Base-by-base conservation (phyloP, 106 monocot genomes). In the Dendrobium nobile region DNA sequence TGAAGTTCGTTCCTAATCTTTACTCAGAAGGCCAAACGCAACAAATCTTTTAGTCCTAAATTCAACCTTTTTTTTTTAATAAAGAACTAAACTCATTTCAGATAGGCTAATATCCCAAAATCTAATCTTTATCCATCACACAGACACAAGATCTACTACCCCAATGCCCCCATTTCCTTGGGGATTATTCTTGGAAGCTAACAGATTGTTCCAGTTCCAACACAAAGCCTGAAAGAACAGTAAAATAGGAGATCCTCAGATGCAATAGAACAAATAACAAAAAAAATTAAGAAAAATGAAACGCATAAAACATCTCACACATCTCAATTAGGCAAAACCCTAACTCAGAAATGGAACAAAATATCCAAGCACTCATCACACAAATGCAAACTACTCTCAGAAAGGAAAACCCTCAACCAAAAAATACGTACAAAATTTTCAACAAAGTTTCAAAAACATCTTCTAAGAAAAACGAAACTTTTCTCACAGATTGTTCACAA, bases 71-170 rank as follows among this genome's bases (percentile, higher is more conserved):
- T 27, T 58, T 9, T 5, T 31, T 31, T 31, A 31, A 28, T 7
- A 67, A 67, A 24, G 67, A 67, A 9, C 67, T 67, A 24, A 67
- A 67, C 67, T 70, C 70, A 70, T 70, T 70, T 15, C 70, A 70
- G 13, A 70, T 16, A 37, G 3, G 22, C 5, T n/a, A 8, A n/a
- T 7, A 22, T 22, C 22, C 61, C 20, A 22, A 61, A 61, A 61
- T n/a, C 19, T 61, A 61, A 61, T 61, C 61, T 1, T 58, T 18
- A 68, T 31, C 68, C 7, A 68, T 31, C 68, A 9, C 68, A 28
- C 7, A 68, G 24, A 68, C 7, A 26, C n/a, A 31, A 31, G 68
- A 68, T 70, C 37, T 70, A 37, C 37, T 70, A 37, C 37, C 37
- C 70, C 28, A 33, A 37, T 24, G n/a, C 15, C 37, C 4, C 37